Evolutionary conservation across 2,329 filamentous ascomycete species (phyloP).

Genomic region (Apiospora pterosperma): DNA sequence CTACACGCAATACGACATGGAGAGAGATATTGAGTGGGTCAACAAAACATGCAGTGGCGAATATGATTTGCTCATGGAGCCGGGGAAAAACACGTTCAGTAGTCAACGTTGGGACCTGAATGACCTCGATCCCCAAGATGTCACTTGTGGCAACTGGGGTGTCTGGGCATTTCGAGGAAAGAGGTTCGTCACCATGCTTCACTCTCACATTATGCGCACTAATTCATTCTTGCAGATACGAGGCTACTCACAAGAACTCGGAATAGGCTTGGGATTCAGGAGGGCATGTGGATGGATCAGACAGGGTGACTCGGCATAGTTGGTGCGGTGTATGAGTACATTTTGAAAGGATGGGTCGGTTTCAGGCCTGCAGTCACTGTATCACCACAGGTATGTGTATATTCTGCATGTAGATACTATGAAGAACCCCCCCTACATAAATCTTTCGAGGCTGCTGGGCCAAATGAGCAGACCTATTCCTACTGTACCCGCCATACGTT

Average conservation of each 20-base stretch:
- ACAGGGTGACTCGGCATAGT: background rate
- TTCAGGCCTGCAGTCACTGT: background rate
- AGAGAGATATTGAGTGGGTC: conserved; percentile 88
- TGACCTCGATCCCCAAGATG: conserved; percentile 88
- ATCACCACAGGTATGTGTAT: background rate
- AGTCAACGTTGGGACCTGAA: conserved; percentile 97
- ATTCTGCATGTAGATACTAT: background rate
- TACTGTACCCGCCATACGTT: background rate
- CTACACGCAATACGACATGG: conserved; percentile 93
- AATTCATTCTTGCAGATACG: conserved; percentile 47
- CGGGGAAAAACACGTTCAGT: conserved; percentile 90
- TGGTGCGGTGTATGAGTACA: background rate
- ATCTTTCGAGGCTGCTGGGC: background rate
- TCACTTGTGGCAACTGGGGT: conserved; percentile 96
- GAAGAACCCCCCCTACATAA: background rate
- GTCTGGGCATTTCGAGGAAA: conserved; percentile 97
- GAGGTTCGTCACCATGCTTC: conserved; percentile 56
- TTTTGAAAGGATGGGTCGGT: background rate
- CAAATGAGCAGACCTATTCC: background rate
- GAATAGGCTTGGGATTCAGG: conserved; percentile 12
- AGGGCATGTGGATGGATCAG: background rate
- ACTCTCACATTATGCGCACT: conserved; percentile 18
- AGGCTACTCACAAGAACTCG: conserved; percentile 56
- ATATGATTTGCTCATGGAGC: conserved; percentile 87
- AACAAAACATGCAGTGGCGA: conserved; percentile 81